Conservation (phyloP, 2,329 filamentous ascomycete species). For the Balansia obtecta region DNA sequence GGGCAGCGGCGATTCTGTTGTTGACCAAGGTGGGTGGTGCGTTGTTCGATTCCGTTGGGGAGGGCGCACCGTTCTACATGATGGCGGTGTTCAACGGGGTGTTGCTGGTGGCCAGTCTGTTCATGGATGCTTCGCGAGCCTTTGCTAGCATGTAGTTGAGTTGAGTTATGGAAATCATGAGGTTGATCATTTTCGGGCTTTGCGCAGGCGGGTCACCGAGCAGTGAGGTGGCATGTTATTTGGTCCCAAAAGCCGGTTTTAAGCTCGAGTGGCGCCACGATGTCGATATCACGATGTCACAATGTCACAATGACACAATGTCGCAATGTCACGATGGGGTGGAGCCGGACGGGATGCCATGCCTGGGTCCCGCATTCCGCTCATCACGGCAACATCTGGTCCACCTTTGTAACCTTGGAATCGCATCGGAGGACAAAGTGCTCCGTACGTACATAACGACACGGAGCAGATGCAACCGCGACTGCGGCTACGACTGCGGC, state of each 20-base stretch:
- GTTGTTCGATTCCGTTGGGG: conserved; percentile 65
- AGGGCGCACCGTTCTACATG: conserved; percentile 81
- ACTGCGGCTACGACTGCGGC: neutral
- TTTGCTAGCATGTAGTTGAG: conserved; percentile 16
- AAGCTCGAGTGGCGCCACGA: neutral
- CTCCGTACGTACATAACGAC: neutral
- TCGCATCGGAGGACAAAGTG: neutral
- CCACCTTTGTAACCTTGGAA: neutral
- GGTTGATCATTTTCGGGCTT: neutral
- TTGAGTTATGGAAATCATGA: conserved; percentile 7
- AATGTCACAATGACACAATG: neutral
- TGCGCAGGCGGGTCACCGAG: too few species aligned
- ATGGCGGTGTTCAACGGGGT: conserved; percentile 80
- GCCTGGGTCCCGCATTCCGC: neutral
- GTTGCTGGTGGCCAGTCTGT: conserved; percentile 46
- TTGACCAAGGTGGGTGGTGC: conserved; percentile 84
- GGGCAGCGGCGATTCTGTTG: conserved; percentile 78
- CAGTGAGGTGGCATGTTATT: neutral
- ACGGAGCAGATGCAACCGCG: neutral
- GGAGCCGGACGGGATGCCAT: conserved; percentile 1
- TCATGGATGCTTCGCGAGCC: conserved; percentile 33
- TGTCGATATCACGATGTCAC: neutral
- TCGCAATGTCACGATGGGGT: neutral
- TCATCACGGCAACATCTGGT: neutral
- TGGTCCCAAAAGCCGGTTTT: neutral